Base-by-base conservation (phyloP, 352 stramenopile genomes). In the Phytopythium helicoides region DNA sequence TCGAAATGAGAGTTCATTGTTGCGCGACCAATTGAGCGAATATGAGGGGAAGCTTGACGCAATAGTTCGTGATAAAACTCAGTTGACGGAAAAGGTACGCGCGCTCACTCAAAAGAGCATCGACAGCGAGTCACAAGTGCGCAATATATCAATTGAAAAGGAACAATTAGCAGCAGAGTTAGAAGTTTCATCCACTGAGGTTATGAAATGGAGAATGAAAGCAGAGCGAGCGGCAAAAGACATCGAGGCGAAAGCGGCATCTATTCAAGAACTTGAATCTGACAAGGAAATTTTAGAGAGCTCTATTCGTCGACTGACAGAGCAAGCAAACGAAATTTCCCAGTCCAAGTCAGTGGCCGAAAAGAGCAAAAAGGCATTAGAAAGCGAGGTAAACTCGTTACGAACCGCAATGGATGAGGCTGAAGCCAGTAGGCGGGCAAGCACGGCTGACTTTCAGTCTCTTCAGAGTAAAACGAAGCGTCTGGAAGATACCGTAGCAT, bases 211-310 rank as follows among this genome's bases (percentile, higher is more conserved):
- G 62, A 69, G 64, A 60, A 60, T 65, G 0, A 63, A 54, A 12
- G 47, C 60, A 5, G 68, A 74, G 1, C 66, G 73, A 18, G 68
- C 73, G 45, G 50, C 52, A 18, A 72, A 70, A 47, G 66, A 82
- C 19, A n/a, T 37, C 3, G 64, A 82, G 41, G 18, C 58, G 19
- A 47, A 67, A 23, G 58, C 47, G 19, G 21, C 40, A 47, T 66
- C 23, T 41, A 46, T 38, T 40, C 62, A 52, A 9, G 34, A 56
- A 40, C 42, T 65, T 25, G 54, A 61, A 34, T 51, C 65, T 12
- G 74, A 82, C 16, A 66, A 70, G 28, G 71, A 81, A 12, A 3
- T 47, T 0, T 19, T 66, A 11, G 62, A 77, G 22, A 45, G 48
- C 15, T 33, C 48, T 22, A 36, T 78, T 1, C 58, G 23, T 2